Evolutionary conservation across 148 eudicot species (phyloP).

Genomic region (Rhododendron kiyosumense): DNA sequence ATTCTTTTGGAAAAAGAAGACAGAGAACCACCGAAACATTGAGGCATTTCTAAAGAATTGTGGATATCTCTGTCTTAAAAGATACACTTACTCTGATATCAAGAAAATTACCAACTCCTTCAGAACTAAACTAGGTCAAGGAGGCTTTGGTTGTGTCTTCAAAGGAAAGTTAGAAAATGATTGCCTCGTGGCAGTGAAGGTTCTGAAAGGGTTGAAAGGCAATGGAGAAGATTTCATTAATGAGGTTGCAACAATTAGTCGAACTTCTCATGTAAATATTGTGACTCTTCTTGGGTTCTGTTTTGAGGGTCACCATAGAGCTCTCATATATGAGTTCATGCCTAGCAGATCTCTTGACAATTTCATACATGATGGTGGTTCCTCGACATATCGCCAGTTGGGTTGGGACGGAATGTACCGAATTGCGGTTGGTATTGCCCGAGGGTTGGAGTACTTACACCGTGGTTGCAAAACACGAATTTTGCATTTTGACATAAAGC

Average conservation of each 20-base stretch:
- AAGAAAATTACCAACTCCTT: conserved; percentile 9
- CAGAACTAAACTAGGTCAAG: not conserved
- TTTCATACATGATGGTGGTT: conserved; percentile 4
- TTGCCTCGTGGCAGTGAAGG: conserved; percentile 1
- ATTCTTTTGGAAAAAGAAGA: not conserved
- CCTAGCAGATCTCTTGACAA: conserved; percentile 25
- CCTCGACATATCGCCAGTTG: not conserved
- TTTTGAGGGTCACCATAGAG: too few species aligned
- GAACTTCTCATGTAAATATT: too few species aligned
- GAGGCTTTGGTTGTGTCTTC: not conserved
- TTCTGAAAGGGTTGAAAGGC: too few species aligned
- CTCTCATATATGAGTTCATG: too few species aligned
- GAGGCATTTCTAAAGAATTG: conserved; percentile 14
- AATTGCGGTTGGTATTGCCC: too few species aligned
- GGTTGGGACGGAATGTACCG: too few species aligned
- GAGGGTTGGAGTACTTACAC: too few species aligned
- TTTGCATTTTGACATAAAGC: too few species aligned
- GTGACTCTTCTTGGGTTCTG: too few species aligned
- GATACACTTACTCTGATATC: not conserved
- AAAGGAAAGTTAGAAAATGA: not conserved
- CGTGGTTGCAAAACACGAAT: too few species aligned
- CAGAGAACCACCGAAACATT: not conserved
- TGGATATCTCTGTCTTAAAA: not conserved
- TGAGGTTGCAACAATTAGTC: too few species aligned
- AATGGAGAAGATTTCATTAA: too few species aligned